These are phyloP conservation scores for Xylaria venustula DNA, from an alignment of 495 filamentous ascomycete species.

Conservation along the genomic window DNA sequence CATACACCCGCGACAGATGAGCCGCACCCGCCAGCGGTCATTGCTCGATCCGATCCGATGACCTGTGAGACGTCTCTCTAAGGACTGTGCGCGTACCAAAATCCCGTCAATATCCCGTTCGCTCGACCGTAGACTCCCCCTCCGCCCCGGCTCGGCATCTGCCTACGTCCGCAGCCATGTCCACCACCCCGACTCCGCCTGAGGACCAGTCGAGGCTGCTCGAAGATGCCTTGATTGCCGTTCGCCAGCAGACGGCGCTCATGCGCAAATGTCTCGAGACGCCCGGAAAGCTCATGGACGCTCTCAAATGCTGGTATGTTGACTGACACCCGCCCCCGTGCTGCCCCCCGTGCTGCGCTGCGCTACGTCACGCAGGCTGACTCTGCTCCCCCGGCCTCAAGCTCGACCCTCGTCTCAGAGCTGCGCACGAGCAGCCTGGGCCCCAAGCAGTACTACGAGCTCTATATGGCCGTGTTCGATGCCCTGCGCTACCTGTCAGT, in stretches of 20 bases:
- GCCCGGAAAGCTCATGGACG: conserved; percentile 99
- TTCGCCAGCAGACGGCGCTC: conserved; percentile 90
- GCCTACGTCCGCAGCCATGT: conserved; percentile 31
- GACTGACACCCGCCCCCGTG: neutral
- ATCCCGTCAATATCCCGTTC: neutral
- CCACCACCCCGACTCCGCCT: conserved; percentile 63
- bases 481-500: conserved; percentile 94
- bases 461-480: conserved; percentile 99
- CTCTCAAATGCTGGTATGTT: conserved; percentile 94
- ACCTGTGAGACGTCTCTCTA: neutral
- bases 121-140: neutral
- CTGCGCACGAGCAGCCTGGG: conserved; percentile 92
- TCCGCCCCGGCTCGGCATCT: neutral
- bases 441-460: conserved; percentile 98
- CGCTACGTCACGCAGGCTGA: conserved; percentile 21
- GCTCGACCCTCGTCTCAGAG: conserved; percentile 96
- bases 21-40: neutral
- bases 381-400: conserved; percentile 33
- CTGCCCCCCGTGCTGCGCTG: neutral
- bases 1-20: neutral
- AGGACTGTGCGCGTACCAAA: conserved; percentile 11
- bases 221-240: conserved; percentile 93
- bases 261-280: conserved; percentile 98
- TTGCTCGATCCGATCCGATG: conserved; percentile 9
- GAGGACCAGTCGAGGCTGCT: conserved; percentile 94